Evolutionary conservation across 2,329 filamentous ascomycete species (phyloP), one percentile per base, ranked within the genome.

Genomic region (Aspergillus sp.): DNA sequence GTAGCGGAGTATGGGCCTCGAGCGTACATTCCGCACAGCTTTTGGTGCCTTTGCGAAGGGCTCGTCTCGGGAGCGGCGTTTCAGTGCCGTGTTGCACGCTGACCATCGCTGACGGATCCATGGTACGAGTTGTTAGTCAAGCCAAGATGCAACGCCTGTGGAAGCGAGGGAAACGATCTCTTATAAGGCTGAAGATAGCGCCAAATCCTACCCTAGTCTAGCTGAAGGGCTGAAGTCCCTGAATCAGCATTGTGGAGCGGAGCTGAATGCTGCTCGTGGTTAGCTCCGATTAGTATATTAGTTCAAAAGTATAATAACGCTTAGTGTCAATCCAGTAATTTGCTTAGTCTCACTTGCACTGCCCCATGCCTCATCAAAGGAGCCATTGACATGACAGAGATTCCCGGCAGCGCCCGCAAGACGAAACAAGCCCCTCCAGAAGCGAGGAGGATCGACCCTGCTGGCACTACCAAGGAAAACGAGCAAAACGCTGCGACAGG

Each of bases 21-120:
- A 41, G 23, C 48, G 9, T 49, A 31, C 48, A 51, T 51, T 51
- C 48, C 30, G 48, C 48, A 34, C 48, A 51, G 48, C 48, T 51
- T 15, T 28, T 25, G 11, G 48, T 51, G 48, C 48, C 48, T 51
- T 34, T 51, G 25, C 48, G 48, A 11, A 51, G 30, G 11, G 48
- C 28, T 51, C 48, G 48, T 17, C 19, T 51, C 4, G 48, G 48
- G 4, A 51, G n/a, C 11, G 28, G 25, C 17, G 30, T 19, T 9
- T 51, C 28, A 17, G 15, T 34, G 30, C 45, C n/a, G 11, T 19
- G 45, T 19, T 22, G 45, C n/a, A 8, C 45, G 22, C 45, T 41
- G 13, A 11, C 34, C 34, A 41, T 17, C 34, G 17, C 15, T 41
- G 34, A 41, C 0, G 34, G 34, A 15, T 41, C 34, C 34, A 41